Percentiles rank a stretch among this genome's conserved stretches.
phyloP scores from a whole-genome alignment of 2,329 filamentous ascomycete species.

The Hypoxylon rubiginosum region DNA sequence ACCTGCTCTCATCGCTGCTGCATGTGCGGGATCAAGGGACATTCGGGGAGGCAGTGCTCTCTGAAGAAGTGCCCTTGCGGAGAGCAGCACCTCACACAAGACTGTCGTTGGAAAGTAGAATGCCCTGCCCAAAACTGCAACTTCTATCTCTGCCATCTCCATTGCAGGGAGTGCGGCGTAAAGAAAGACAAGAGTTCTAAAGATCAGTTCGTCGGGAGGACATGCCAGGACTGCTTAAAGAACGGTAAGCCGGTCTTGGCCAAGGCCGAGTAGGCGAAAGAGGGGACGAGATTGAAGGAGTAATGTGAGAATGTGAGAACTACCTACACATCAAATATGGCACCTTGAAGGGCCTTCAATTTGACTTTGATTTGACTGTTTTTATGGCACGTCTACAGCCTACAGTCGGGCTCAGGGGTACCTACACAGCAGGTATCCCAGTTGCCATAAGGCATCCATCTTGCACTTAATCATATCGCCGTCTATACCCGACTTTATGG shows the following conservation, averaged over 20 bases:
- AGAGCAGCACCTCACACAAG: conserved; percentile 54
- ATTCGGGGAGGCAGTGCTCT: conserved; percentile 55
- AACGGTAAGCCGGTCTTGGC: conserved; percentile 38
- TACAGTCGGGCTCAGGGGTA: too few species aligned
- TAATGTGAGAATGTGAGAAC: not conserved
- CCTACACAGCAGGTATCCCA: too few species aligned
- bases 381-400: too few species aligned
- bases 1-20: conserved; percentile 56
- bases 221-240: conserved; percentile 50
- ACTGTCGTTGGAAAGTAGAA: conserved; percentile 57
- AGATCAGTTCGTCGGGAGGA: conserved; percentile 49
- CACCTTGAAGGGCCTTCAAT: too few species aligned
- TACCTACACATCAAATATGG: too few species aligned
- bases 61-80: conserved; percentile 55
- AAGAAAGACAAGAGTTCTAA: conserved; percentile 43
- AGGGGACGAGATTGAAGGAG: not conserved
- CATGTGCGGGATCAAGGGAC: conserved; percentile 58
- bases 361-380: too few species aligned
- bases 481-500: not conserved
- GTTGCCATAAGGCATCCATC: too few species aligned
- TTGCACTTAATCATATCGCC: not conserved
- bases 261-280: conserved; percentile 2
- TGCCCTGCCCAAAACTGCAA: conserved; percentile 52
- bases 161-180: conserved; percentile 54
- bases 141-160: conserved; percentile 53